Evolutionary conservation across 2,329 filamentous ascomycete species (phyloP).

Genomic region (Xylaria sp.): DNA sequence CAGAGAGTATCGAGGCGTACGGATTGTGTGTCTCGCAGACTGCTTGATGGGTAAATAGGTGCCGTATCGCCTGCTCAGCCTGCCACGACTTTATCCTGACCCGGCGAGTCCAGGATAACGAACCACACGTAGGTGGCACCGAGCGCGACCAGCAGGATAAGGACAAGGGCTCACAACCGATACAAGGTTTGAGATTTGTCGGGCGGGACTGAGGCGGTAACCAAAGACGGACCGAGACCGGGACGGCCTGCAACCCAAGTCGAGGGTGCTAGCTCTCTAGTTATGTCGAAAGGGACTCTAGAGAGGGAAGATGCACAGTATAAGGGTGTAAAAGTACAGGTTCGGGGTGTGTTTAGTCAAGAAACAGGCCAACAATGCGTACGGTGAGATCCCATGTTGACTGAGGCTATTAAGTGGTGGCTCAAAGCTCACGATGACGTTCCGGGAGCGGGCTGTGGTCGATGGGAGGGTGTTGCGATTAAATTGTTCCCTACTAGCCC

Average conservation of each 20-base stretch:
- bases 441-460: conserved; percentile 15
- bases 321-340: not conserved
- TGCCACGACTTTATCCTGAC: not conserved
- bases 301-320: not conserved
- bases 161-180: not conserved
- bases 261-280: not conserved
- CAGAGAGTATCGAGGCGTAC: not conserved
- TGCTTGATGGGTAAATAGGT: no score
- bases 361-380: not conserved
- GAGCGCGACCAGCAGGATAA: not conserved
- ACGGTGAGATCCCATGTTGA: conserved; percentile 17
- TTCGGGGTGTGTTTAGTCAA: conserved; percentile 12
- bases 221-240: not conserved
- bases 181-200: not conserved
- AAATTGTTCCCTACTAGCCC: conserved; percentile 2
- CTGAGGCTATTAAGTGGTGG: not conserved
- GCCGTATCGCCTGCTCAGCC: not conserved
- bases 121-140: not conserved
- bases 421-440: conserved; percentile 25
- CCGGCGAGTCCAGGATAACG: not conserved
- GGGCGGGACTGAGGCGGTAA: not conserved
- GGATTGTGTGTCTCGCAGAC: not conserved
- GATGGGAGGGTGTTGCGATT: conserved; percentile 9
- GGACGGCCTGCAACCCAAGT: no score
- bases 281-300: not conserved